Percentiles rank a stretch among this genome's conserved stretches.
These are phyloP conservation scores for Saccharomyces hybrid DNA, from an alignment of 1,139 yeast genomes.

Conservation along the genomic window DNA sequence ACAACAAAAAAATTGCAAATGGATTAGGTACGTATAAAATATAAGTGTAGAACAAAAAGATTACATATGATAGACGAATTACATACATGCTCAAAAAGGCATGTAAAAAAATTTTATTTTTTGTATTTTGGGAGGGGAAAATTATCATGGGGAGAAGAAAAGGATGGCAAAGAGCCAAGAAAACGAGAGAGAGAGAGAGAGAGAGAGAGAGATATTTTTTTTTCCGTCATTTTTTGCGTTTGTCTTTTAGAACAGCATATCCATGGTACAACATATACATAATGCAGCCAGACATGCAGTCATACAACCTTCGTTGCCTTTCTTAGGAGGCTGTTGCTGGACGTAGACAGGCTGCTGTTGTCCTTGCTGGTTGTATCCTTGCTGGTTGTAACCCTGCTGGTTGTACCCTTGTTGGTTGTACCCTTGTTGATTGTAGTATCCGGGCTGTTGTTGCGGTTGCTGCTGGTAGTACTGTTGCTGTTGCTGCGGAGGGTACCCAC, in stretches of 20 bases:
- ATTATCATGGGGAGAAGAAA: neutral
- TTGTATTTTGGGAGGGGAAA: neutral
- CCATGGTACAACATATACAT: conserved; percentile 70
- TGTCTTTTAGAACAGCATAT: conserved; percentile 45
- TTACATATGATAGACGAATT: neutral
- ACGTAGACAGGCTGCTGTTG: conserved; percentile 61
- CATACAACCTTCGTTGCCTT: conserved; percentile 44
- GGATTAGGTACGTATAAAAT: neutral
- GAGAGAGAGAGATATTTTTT: neutral
- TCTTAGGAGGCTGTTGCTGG: conserved; percentile 44
- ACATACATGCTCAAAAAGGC: neutral
- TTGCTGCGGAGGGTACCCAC: neutral
- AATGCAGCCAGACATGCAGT: conserved; percentile 66
- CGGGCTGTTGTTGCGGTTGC: conserved; percentile 8
- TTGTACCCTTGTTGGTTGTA: conserved; percentile 31
- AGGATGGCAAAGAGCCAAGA: neutral
- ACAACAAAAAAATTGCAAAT: neutral
- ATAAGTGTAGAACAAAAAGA: neutral
- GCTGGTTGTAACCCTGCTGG: conserved; percentile 35
- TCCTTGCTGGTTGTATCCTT: conserved; percentile 32
- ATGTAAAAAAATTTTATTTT: neutral
- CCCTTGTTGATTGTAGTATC: conserved; percentile 20
- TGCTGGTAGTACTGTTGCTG: conserved; percentile 13
- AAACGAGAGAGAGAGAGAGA: neutral
- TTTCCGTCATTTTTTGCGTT: neutral